Evolutionary conservation across 345 rosid species (phyloP), one percentile per base, ranked within the genome.

Genomic region (Salix purpurea): DNA sequence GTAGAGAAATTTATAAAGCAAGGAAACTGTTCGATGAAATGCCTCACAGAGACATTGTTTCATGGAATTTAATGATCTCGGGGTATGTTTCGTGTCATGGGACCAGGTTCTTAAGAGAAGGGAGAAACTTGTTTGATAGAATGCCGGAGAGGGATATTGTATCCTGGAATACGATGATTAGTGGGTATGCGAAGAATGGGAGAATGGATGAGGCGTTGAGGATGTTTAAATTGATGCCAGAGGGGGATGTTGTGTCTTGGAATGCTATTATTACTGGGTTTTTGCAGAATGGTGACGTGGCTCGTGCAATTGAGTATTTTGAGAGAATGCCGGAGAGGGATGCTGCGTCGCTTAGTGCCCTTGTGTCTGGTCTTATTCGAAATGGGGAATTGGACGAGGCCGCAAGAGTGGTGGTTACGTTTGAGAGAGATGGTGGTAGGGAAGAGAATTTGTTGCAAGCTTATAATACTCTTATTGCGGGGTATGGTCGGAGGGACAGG

Each of bases 151-250:
- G 92, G 81, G 91, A 79, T 60, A 44, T 44, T 70, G 81, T 89
- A 72, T 80, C 96, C 7, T 92, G 93, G 93, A 92, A 92, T 69
- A 92, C 92, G 7, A 88, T 92, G 90, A 87, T 92, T 75, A 89
- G 90, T 74, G 94, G 94, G 73, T 89, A 88, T n/a, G 90, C 88
- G 0, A 92, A 87, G 86, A 84, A 77, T 56, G 87, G 91, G 71
- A 86, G 56, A 85, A 83, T 88, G 80, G 81, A 78, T 39, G 92
- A 89, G 82, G 97, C 91, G 0, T 18, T 83, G 61, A 26, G 58
- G 79, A 77, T 91, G 1, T 91, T 92, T 73, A 70, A 80, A 56
- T 26, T 56, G 8, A 91, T 91, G 96, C 91, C 92, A 44, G 60
- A 30, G 81, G 79, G 79, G 70, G 87, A 90, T 87, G 77, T 70